A percentile compares a stretch with the other conserved stretches of the same genome.
Conservation (phyloP, 352 stramenopile genomes). For the Albugo laibachii region DNA sequence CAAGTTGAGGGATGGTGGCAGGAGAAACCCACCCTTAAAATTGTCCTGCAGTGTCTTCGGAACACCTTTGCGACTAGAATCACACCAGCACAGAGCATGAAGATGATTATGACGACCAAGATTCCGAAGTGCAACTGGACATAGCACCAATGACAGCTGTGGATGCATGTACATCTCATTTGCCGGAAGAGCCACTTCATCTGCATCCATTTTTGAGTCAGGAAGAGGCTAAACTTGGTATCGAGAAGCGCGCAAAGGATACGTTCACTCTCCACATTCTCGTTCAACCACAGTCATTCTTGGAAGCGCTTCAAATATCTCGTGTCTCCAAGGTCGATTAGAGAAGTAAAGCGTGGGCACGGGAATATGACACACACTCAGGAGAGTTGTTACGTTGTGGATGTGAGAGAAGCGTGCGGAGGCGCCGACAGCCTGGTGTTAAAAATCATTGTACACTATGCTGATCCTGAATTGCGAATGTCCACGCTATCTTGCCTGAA, state of each 20-base stretch:
- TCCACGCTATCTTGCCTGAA: neutral
- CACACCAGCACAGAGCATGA: conserved; percentile 6
- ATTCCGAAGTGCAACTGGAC: too few relatives aligned
- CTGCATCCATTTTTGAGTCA: too few relatives aligned
- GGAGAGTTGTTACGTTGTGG: conserved; percentile 10
- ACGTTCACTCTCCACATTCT: too few relatives aligned
- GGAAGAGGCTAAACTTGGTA: too few relatives aligned
- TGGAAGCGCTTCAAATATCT: too few relatives aligned
- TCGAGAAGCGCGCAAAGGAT: too few relatives aligned
- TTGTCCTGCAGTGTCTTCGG: conserved; percentile 4
- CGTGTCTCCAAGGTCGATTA: too few relatives aligned
- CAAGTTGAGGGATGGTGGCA: conserved; percentile 6
- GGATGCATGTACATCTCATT: too few relatives aligned
- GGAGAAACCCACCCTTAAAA: conserved; percentile 1
- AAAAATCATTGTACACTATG: neutral
- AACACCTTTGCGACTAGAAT: conserved; percentile 8
- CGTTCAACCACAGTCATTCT: too few relatives aligned
- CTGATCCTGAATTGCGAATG: neutral
- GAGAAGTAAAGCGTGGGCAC: too few relatives aligned
- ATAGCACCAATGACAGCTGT: too few relatives aligned
- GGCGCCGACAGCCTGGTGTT: neutral
- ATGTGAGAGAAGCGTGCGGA: conserved; percentile 1
- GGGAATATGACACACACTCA: conserved; percentile 4
- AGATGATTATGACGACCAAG: conserved; percentile 7
- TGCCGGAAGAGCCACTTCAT: too few relatives aligned